Percentiles rank a stretch among this genome's conserved stretches.
Conservation (phyloP, 306 rosid species). For the Oemleria cerasiformis region DNA sequence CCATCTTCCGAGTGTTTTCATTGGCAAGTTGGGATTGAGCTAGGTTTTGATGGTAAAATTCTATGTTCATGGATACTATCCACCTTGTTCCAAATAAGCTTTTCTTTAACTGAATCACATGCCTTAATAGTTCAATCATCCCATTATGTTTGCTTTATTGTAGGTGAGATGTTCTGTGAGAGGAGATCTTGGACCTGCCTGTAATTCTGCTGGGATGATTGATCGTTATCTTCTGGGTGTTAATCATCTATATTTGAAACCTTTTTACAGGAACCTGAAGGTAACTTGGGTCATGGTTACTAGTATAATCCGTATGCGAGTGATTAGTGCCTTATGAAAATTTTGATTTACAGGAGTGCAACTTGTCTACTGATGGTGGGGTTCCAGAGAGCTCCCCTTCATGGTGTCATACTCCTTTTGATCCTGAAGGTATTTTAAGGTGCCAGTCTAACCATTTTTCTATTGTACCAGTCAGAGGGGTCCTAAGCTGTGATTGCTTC, state of each 20-base stretch:
- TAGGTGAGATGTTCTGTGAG: slow-evolving; percentile 84
- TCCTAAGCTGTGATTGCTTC: background rate
- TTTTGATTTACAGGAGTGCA: slow-evolving; percentile 70
- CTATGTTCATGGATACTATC: background rate
- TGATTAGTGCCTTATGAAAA: slow-evolving; percentile 26
- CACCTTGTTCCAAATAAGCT: background rate
- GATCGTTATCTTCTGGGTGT: slow-evolving; percentile 78
- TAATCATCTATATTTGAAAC: slow-evolving; percentile 71
- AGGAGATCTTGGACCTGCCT: slow-evolving; percentile 89
- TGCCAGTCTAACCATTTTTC: slow-evolving; percentile 31
- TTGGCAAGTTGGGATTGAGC: background rate
- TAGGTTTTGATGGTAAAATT: background rate
- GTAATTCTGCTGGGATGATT: slow-evolving; percentile 90
- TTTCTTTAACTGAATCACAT: slow-evolving; percentile 1
- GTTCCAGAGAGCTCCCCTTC: slow-evolving; percentile 69
- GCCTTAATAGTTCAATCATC: background rate
- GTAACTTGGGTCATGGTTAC: slow-evolving; percentile 36
- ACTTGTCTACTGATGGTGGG: slow-evolving; percentile 44
- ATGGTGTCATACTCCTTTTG: slow-evolving; percentile 92
- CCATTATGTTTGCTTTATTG: slow-evolving; percentile 32
- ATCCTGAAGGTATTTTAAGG: slow-evolving; percentile 97
- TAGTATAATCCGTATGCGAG: slow-evolving; percentile 16
- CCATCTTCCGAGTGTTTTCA: background rate
- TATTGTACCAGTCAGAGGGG: background rate
- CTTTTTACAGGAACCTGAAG: slow-evolving; percentile 80